These are phyloP conservation scores for Claviceps africana DNA, from an alignment of 2,329 filamentous ascomycete species.

Conservation along the genomic window DNA sequence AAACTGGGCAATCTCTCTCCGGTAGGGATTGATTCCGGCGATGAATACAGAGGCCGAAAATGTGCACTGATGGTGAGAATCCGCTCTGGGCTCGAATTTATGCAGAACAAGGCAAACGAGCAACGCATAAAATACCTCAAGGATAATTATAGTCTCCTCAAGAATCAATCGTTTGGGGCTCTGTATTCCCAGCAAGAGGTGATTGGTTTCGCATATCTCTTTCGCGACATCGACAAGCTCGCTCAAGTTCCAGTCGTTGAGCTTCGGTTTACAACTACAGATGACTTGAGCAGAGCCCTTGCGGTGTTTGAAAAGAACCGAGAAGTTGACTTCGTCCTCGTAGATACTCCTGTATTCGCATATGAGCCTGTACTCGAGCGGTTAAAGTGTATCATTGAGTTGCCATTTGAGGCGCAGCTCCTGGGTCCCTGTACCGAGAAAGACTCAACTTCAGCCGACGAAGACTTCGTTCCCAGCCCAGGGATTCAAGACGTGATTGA, in stretches of 20 bases:
- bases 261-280: constrained; percentile 35
- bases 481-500: background rate
- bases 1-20: constrained; percentile 20
- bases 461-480: background rate
- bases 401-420: constrained; percentile 42
- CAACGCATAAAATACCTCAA: constrained; percentile 30
- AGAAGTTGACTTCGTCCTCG: constrained; percentile 35
- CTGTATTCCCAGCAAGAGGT: constrained; percentile 37
- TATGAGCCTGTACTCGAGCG: constrained; percentile 52
- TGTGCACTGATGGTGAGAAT: background rate
- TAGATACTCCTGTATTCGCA: constrained; percentile 53
- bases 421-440: constrained; percentile 17
- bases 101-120: background rate
- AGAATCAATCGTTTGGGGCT: constrained; percentile 47
- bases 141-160: constrained; percentile 35
- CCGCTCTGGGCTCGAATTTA: background rate
- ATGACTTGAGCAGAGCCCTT: constrained; percentile 32
- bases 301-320: constrained; percentile 19
- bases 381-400: constrained; percentile 38
- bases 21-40: background rate
- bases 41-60: background rate
- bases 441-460: background rate
- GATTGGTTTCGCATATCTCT: constrained; percentile 45
- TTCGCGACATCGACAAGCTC: constrained; percentile 36
- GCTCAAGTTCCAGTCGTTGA: constrained; percentile 28